These are phyloP conservation scores for Penicillium cataractarum DNA, from an alignment of 495 filamentous ascomycete genomes.

Conservation along the genomic window DNA sequence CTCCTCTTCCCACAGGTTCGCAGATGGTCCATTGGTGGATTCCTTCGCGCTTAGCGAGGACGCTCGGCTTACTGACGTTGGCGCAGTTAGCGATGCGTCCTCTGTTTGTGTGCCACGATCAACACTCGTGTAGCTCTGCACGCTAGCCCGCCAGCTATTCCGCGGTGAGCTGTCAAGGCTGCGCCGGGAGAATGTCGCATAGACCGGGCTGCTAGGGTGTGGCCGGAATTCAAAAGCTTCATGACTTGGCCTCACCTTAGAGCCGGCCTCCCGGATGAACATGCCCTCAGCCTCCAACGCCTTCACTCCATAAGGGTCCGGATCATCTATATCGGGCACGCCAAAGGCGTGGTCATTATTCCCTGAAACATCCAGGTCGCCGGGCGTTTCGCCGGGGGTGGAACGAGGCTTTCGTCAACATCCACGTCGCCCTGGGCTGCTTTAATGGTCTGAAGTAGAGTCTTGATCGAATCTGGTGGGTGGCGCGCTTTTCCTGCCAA, in stretches of 20 bases:
- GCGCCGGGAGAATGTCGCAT: constrained; percentile 63
- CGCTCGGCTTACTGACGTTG: constrained; percentile 44
- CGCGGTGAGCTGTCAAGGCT: constrained; percentile 64
- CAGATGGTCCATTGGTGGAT: constrained; percentile 45
- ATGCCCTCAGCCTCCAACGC: constrained; percentile 83
- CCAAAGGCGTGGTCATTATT: constrained; percentile 60
- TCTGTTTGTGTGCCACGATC: constrained; percentile 63
- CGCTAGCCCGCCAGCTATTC: constrained; percentile 68
- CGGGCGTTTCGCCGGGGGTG: constrained; percentile 67
- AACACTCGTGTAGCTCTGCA: constrained; percentile 66
- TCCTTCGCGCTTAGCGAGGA: constrained; percentile 49
- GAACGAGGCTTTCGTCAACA: constrained; percentile 62
- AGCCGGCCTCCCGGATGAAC: constrained; percentile 84
- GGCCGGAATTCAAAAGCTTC: constrained; percentile 82
- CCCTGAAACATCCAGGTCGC: constrained; percentile 66
- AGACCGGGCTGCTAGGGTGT: constrained; percentile 76
- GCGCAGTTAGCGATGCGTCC: constrained; percentile 52
- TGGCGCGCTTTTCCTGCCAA: constrained; percentile 76
- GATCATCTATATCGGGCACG: constrained; percentile 71
- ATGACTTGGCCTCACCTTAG: constrained; percentile 64
- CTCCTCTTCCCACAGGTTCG: constrained; percentile 32
- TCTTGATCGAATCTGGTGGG: constrained; percentile 63
- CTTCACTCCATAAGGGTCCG: constrained; percentile 86
- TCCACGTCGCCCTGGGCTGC: constrained; percentile 79
- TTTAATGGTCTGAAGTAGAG: constrained; percentile 78